Base-by-base conservation (phyloP, 768 basidiomycete genomes). In the Lactifluus rugatus region DNA sequence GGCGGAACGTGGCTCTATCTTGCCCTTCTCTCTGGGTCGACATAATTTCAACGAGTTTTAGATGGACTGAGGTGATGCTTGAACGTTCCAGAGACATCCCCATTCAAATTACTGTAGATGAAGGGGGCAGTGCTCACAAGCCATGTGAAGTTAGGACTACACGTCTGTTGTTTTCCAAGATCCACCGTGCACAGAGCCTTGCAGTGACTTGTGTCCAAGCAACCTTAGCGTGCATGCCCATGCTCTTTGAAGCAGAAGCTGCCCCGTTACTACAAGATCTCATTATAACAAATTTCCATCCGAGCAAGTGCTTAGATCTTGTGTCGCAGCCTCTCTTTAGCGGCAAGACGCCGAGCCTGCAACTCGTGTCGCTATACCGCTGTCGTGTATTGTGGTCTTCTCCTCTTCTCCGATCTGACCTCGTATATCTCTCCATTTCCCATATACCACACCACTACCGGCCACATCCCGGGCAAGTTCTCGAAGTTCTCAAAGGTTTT, bases 391-490 rank as follows among this genome's bases (percentile, higher is more conserved):
- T 49, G 13, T 62, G 60, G 52, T 59, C 60, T 28, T 62, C 57
- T 50, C 57, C 57, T 3, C 60, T 62, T 52, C 32, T 62, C 21
- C 60, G 44, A 41, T 48, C 51, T 25, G 44, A 60, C 47, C 57
- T 62, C 52, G 58, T 62, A 49, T 59, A 60, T 34, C 60, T 62
- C 32, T 59, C 45, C 44, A 39, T 62, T 53, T 59, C 57, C 21
- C 60, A 60, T 46, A 48, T 61, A 19, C 57, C 42, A 7, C 41
- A 42, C 37, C 46, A 54, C 2, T 34, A 53, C 16, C 32, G 50
- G 4, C 60, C 60, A 26, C 19, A 19, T 14, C 41, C 54, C 41
- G 19, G 41, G 3, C 57, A 49, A 41, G 51, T 60, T 26, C 60
- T 59, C 39, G 47, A 53, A 10, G 60, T 59, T 9, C 60, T 62